Evolutionary conservation across 345 rosid genomes (phyloP).

Genomic region (Eucalyptus decipiens): DNA sequence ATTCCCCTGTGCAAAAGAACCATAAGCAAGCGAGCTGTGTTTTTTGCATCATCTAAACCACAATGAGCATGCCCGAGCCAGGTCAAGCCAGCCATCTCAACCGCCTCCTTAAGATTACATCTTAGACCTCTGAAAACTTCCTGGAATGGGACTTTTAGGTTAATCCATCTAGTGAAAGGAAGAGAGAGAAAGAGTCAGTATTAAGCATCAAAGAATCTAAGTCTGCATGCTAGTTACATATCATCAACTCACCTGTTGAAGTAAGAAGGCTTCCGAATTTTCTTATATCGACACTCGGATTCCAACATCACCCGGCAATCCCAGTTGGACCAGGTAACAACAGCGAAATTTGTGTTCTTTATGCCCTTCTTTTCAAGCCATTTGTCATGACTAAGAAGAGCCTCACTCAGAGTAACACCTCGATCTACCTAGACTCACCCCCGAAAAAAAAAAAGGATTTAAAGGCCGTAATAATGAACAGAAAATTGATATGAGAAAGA

Average conservation of each 20-base stretch:
- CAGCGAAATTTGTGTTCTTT: slow-evolving; percentile 22
- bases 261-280: slow-evolving; percentile 29
- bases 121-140: slow-evolving; percentile 23
- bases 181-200: background rate
- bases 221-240: background rate
- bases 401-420: slow-evolving; percentile 31
- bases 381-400: slow-evolving; percentile 33
- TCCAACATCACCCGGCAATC: slow-evolving; percentile 42
- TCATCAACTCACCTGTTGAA: slow-evolving; percentile 15
- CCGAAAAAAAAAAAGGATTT: background rate
- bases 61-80: slow-evolving; percentile 41
- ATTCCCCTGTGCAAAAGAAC: slow-evolving; percentile 20
- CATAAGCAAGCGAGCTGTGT: slow-evolving; percentile 27
- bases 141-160: slow-evolving; percentile 23
- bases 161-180: slow-evolving; percentile 24
- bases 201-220: background rate
- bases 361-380: slow-evolving; percentile 43
- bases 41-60: slow-evolving; percentile 33
- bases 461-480: background rate
- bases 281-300: slow-evolving; percentile 33
- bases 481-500: background rate
- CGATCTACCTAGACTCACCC: slow-evolving; percentile 18
- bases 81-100: slow-evolving; percentile 23
- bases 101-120: slow-evolving; percentile 33
- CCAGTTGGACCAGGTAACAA: slow-evolving; percentile 40